Percentiles rank a stretch among this genome's conserved stretches.
phyloP scores from a whole-genome alignment of 2,329 filamentous ascomycete genomes.

The Monosporascus sp. region DNA sequence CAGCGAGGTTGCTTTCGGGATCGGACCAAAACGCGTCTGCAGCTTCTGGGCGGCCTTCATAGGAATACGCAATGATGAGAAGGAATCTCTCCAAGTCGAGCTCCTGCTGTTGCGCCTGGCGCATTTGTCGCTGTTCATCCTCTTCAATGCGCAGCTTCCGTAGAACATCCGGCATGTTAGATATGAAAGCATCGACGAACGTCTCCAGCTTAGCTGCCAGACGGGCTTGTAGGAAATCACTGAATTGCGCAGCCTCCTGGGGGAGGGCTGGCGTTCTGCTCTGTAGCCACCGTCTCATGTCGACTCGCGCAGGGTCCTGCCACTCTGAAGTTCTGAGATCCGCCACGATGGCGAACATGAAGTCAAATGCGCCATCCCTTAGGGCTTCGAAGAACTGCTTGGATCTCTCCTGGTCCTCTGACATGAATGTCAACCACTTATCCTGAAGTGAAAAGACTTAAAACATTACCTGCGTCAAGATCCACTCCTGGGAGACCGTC shows the following conservation, averaged over 20 bases:
- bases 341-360: slow-evolving; percentile 77
- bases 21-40: slow-evolving; percentile 89
- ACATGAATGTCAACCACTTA: slow-evolving; percentile 27
- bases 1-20: slow-evolving; percentile 85
- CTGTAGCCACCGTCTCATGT: slow-evolving; percentile 76
- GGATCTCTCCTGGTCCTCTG: slow-evolving; percentile 65
- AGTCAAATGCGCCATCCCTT: slow-evolving; percentile 88
- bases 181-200: slow-evolving; percentile 89
- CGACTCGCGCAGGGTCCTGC: slow-evolving; percentile 80
- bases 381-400: slow-evolving; percentile 71
- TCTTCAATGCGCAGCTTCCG: slow-evolving; percentile 82
- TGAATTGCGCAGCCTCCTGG: slow-evolving; percentile 63
- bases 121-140: slow-evolving; percentile 74
- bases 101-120: slow-evolving; percentile 60
- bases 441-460: slow-evolving; percentile 1
- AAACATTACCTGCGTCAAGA: slow-evolving; percentile 46
- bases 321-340: slow-evolving; percentile 77
- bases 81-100: slow-evolving; percentile 84
- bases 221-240: slow-evolving; percentile 64
- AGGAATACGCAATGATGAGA: slow-evolving; percentile 86
- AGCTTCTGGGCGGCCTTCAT: slow-evolving; percentile 77
- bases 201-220: slow-evolving; percentile 78
- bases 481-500: slow-evolving; percentile 57
- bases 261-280: slow-evolving; percentile 69
- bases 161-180: slow-evolving; percentile 89